Evolutionary conservation across 2,329 filamentous ascomycete genomes (phyloP).

Genomic region (Penicillium frequentans): DNA sequence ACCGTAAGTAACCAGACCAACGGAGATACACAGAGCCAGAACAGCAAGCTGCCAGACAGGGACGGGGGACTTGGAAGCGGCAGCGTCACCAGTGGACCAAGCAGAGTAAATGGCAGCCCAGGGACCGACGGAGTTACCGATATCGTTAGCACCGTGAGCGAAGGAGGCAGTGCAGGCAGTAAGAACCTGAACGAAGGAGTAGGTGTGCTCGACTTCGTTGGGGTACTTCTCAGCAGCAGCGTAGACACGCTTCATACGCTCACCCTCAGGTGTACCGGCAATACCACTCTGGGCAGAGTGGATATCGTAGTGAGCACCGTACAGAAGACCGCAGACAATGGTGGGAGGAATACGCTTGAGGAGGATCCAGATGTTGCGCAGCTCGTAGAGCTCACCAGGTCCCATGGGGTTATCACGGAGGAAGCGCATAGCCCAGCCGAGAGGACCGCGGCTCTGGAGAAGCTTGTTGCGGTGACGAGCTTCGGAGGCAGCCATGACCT

Average conservation of each 20-base stretch:
- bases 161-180: constrained; percentile 54
- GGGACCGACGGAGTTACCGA: constrained; percentile 68
- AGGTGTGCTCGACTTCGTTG: constrained; percentile 67
- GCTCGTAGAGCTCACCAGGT: constrained; percentile 71
- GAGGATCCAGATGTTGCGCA: constrained; percentile 65
- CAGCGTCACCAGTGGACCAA: constrained; percentile 64
- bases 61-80: constrained; percentile 63
- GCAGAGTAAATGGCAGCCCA: constrained; percentile 71
- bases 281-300: constrained; percentile 73
- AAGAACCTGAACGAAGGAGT: constrained; percentile 55
- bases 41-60: constrained; percentile 77
- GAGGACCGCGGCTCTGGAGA: constrained; percentile 60
- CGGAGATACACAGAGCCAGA: constrained; percentile 61
- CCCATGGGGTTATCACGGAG: constrained; percentile 74
- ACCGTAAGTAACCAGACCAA: constrained; percentile 71
- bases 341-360: constrained; percentile 68
- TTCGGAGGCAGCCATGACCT: constrained; percentile 59
- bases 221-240: constrained; percentile 63
- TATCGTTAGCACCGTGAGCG: constrained; percentile 73
- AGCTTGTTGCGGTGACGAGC: constrained; percentile 64
- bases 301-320: constrained; percentile 80
- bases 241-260: constrained; percentile 70
- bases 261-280: constrained; percentile 69
- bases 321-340: constrained; percentile 63
- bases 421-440: constrained; percentile 81